These are phyloP conservation scores for Phytopythium kandeliae DNA, from an alignment of 352 stramenopile species.

Conservation along the genomic window DNA sequence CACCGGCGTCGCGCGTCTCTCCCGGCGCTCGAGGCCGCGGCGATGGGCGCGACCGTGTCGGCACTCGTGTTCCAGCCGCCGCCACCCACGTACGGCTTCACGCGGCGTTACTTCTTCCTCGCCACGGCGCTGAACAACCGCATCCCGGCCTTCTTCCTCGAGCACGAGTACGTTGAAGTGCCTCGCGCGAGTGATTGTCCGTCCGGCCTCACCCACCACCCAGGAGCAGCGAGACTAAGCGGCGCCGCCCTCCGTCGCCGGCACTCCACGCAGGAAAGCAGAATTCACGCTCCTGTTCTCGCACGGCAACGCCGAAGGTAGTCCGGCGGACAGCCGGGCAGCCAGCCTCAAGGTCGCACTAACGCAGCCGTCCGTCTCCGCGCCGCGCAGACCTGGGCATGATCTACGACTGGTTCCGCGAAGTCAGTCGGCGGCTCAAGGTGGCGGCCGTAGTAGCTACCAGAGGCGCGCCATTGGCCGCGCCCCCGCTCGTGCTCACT, in stretches of 20 bases:
- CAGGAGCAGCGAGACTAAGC: too few relatives aligned
- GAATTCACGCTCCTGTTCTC: constrained; percentile 96
- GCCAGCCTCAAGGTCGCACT: too few relatives aligned
- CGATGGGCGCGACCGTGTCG: constrained; percentile 79
- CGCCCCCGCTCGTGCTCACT: background rate
- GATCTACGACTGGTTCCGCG: constrained; percentile 97
- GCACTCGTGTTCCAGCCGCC: constrained; percentile 89
- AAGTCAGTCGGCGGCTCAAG: constrained; percentile 79
- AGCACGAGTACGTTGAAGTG: constrained; percentile 59
- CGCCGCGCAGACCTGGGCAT: constrained; percentile 89
- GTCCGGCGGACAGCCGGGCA: too few relatives aligned
- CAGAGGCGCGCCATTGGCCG: background rate
- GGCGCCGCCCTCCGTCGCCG: too few relatives aligned
- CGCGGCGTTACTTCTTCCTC: constrained; percentile 92
- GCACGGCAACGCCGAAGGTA: constrained; percentile 95
- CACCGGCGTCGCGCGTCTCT: background rate
- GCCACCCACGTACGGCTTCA: constrained; percentile 63
- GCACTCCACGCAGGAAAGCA: constrained; percentile 54
- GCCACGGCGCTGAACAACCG: constrained; percentile 81
- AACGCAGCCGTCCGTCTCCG: too few relatives aligned
- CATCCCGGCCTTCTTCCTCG: constrained; percentile 96
- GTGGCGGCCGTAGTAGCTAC: constrained; percentile 28
- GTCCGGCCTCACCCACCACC: too few relatives aligned
- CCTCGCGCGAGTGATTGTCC: too few relatives aligned
- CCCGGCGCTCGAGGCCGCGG: background rate